phyloP scores from a whole-genome alignment of 164 flowering plant species.

The Echeveria elegans region DNA sequence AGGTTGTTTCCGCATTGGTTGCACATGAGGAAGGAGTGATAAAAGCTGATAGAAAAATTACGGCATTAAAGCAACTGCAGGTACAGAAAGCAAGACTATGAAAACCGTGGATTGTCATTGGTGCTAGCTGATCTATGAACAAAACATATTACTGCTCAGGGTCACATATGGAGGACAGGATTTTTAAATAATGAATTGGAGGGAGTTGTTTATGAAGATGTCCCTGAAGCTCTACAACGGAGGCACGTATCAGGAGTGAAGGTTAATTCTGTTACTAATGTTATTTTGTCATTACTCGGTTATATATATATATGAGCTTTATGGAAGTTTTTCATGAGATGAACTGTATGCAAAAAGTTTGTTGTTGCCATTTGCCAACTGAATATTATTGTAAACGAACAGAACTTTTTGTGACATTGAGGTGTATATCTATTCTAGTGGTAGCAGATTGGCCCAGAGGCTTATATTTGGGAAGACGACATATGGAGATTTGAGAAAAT shows the following conservation, averaged over 20 bases:
- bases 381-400: too few relatives aligned
- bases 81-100: constrained; percentile 27
- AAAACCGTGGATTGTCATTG: too few relatives aligned
- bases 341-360: too few relatives aligned
- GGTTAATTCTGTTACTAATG: too few relatives aligned
- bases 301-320: too few relatives aligned
- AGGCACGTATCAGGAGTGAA: constrained; percentile 76
- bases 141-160: constrained; percentile 54
- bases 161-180: constrained; percentile 96
- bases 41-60: constrained; percentile 85
- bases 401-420: too few relatives aligned
- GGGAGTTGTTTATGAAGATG: constrained; percentile 81
- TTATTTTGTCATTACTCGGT: too few relatives aligned
- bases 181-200: constrained; percentile 60
- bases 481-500: constrained; percentile 83
- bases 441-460: constrained; percentile 95
- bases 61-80: constrained; percentile 82
- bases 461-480: constrained; percentile 79
- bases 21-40: constrained; percentile 91
- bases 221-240: constrained; percentile 71
- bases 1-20: constrained; percentile 73
- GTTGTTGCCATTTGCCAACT: too few relatives aligned
- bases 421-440: constrained; percentile 99
- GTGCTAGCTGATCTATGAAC: too few relatives aligned
- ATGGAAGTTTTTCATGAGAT: too few relatives aligned